A percentile compares a stretch with the other conserved stretches of the same genome.
Evolutionary conservation across 75 land plant species (phyloP).

Genomic region (Ceratopteris richardii): DNA sequence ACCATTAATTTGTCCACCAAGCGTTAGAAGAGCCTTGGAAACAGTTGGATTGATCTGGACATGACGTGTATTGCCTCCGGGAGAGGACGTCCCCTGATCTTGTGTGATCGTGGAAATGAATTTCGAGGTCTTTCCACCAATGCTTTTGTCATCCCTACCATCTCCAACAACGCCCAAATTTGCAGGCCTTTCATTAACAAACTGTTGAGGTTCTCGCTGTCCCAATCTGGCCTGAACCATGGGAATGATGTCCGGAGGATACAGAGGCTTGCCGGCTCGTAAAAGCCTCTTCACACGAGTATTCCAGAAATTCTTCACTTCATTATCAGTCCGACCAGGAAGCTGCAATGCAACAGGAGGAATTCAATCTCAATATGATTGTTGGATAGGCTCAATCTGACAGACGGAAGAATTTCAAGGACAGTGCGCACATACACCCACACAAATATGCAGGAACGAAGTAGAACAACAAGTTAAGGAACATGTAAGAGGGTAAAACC

Average conservation of each 20-base stretch:
- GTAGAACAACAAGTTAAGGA: background rate
- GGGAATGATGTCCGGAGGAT: constrained; percentile 39
- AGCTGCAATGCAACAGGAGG: constrained; percentile 35
- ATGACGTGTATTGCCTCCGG: too few relatives aligned
- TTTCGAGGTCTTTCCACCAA: too few relatives aligned
- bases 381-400: background rate
- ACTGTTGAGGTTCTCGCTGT: too few relatives aligned
- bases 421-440: background rate
- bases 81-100: too few relatives aligned
- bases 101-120: too few relatives aligned
- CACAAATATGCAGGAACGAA: background rate
- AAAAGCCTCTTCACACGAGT: constrained; percentile 75
- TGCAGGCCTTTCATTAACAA: too few relatives aligned
- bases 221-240: background rate
- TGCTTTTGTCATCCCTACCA: too few relatives aligned
- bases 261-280: constrained; percentile 77
- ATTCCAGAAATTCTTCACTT: constrained; percentile 95
- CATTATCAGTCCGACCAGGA: constrained; percentile 93
- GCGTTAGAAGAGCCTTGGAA: too few relatives aligned
- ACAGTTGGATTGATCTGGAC: too few relatives aligned
- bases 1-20: too few relatives aligned
- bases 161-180: too few relatives aligned
- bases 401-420: background rate
- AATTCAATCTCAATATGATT: background rate
- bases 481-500: too few relatives aligned